Conservation (phyloP, 2,329 filamentous ascomycete genomes). For the Exophiala mesophila region DNA sequence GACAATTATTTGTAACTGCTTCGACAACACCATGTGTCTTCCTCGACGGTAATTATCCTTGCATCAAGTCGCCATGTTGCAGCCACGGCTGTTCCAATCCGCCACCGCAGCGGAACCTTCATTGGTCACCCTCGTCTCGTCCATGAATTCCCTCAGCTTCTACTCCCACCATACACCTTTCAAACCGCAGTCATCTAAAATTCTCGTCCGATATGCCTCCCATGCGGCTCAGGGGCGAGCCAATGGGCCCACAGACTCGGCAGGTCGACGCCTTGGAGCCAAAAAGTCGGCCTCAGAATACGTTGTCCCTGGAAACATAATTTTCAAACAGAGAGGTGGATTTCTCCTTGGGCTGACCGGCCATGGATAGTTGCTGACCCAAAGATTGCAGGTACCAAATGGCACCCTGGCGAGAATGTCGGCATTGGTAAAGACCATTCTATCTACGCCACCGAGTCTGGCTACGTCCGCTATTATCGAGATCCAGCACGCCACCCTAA, state of each 20-base stretch:
- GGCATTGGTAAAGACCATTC: constrained; percentile 95
- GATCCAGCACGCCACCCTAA: constrained; percentile 78
- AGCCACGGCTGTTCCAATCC: constrained; percentile 38
- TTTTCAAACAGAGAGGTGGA: constrained; percentile 79
- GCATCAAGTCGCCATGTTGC: constrained; percentile 36
- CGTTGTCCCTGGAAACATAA: constrained; percentile 93
- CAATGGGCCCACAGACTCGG: constrained; percentile 65
- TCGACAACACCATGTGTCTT: background rate
- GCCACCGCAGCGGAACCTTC: constrained; percentile 36
- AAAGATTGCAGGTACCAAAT: constrained; percentile 64
- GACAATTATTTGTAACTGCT: no score
- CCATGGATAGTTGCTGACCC: background rate
- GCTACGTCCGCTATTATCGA: constrained; percentile 95
- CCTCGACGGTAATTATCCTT: background rate
- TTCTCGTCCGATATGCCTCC: constrained; percentile 54
- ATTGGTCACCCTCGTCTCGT: constrained; percentile 29
- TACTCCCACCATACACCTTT: constrained; percentile 30
- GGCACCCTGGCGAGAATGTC: constrained; percentile 94
- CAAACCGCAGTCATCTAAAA: constrained; percentile 29
- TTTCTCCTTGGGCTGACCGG: background rate
- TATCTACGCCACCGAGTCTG: constrained; percentile 76
- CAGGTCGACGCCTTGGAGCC: constrained; percentile 84
- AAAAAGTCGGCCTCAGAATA: constrained; percentile 92
- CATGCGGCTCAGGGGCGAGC: constrained; percentile 62
- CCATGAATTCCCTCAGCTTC: constrained; percentile 29